These are phyloP conservation scores for Metschnikowia peoriensis DNA, from an alignment of 805 yeast genomes.

Conservation along the genomic window DNA sequence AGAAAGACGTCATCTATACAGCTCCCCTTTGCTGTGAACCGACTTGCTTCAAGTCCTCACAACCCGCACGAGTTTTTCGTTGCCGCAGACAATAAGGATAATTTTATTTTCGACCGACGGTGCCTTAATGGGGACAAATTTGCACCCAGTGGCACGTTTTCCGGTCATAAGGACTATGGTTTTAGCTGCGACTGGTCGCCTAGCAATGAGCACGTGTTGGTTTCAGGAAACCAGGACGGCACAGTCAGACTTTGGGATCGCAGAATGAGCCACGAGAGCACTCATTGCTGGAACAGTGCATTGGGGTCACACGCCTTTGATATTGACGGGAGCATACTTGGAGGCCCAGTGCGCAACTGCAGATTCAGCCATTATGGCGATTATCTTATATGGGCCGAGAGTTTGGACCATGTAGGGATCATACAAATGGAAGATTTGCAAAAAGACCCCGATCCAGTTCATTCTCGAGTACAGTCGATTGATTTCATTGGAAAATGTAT, in stretches of 20 bases:
- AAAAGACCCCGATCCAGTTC: conserved; percentile 10
- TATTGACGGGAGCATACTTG: conserved; percentile 18
- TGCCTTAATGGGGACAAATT: conserved; percentile 8
- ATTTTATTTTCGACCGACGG: conserved; percentile 47
- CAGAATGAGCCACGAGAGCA: conserved; percentile 29
- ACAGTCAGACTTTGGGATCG: conserved; percentile 54
- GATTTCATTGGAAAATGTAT: conserved; percentile 58
- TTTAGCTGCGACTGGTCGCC: conserved; percentile 62
- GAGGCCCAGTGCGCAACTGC: conserved; percentile 54
- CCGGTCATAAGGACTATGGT: conserved; percentile 55
- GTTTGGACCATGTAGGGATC: conserved; percentile 56
- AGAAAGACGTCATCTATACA: conserved; percentile 8
- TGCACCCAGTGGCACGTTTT: conserved; percentile 16
- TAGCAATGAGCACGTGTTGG: conserved; percentile 38
- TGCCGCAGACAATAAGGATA: conserved; percentile 49
- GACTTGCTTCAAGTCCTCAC: conserved; percentile 42
- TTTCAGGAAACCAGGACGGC: conserved; percentile 63
- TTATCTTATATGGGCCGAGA: conserved; percentile 48
- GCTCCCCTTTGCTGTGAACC: conserved; percentile 51
- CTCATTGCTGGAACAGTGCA: conserved; percentile 37
- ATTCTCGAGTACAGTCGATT: conserved; percentile 41
- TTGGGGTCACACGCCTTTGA: conserved; percentile 24
- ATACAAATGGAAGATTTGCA: conserved; percentile 37
- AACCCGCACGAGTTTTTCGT: conserved; percentile 40
- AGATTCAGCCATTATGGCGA: conserved; percentile 47